Percentiles rank a stretch among this genome's conserved stretches.
These are phyloP conservation scores for Ceratobasidium sp. DNA, from an alignment of 1,284 basidiomycete genomes.

Conservation along the genomic window DNA sequence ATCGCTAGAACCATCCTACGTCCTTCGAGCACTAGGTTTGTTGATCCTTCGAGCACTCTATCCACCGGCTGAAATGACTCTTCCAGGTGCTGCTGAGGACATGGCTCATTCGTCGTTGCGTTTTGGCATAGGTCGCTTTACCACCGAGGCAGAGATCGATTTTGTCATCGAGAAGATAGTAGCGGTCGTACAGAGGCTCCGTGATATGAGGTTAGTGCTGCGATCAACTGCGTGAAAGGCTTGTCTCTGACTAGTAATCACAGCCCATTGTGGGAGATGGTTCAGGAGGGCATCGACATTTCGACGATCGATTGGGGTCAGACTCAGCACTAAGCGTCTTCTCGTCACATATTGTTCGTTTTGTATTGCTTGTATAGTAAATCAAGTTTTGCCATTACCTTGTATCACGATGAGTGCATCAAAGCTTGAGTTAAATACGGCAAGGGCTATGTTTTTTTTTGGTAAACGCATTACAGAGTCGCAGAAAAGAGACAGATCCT, in stretches of 20 bases:
- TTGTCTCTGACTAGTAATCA: conserved; percentile 26
- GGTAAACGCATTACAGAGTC: conserved; percentile 5
- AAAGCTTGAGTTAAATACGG: not conserved
- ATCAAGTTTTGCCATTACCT: not conserved
- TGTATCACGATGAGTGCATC: not conserved
- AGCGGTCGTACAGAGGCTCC: conserved; percentile 75
- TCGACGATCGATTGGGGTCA: conserved; percentile 92
- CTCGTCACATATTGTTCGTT: conserved; percentile 6
- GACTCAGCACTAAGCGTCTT: conserved; percentile 55
- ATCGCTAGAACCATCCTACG: conserved; percentile 97
- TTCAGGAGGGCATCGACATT: conserved; percentile 96
- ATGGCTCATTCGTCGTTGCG: conserved; percentile 98
- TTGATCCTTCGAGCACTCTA: conserved; percentile 3
- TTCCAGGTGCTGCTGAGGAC: conserved; percentile 88
- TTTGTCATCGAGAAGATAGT: conserved; percentile 92
- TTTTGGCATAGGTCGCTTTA: conserved; percentile 98
- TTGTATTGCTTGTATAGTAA: not conserved
- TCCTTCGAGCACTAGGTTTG: conserved; percentile 89
- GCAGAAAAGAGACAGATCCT: not conserved
- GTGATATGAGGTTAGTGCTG: conserved; percentile 65
- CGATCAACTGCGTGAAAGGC: not conserved
- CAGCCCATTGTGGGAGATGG: conserved; percentile 97
- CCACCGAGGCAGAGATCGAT: conserved; percentile 96
- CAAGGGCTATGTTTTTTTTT: conserved; percentile 21
- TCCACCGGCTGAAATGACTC: conserved; percentile 20